Base-by-base conservation (phyloP, 768 basidiomycete genomes). In the Mrakia frigida region DNA sequence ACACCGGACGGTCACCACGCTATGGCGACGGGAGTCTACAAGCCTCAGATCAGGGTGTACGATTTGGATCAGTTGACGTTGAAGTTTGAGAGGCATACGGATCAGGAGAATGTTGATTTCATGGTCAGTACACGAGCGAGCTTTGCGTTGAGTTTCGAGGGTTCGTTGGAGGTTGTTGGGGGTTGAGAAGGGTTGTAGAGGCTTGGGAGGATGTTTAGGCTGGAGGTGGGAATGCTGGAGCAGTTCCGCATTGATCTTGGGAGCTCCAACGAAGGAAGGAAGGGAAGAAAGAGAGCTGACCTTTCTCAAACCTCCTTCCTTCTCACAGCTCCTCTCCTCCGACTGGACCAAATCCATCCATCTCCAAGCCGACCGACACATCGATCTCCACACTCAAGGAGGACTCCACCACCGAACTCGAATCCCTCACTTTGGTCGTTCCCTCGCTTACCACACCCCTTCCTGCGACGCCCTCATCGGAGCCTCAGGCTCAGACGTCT, bases 301-400 rank as follows among this genome's bases (percentile, higher is more conserved):
- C 50, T 37, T 60, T 60, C 5, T 39, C 70, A 71, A 5, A 14
- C 21, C 65, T 65, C 63, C 31, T 28, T 65, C 31, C n/a, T 31
- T 21, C 31, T 9, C 71, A 0, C 83, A 97, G 94, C 90, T 93
- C 80, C 87, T 98, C 11, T 98, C 95, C 1, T 92, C 95, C 81
- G 96, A 98, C 86, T 98, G 96, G 96, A 98, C 96, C 10, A 98
- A 98, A 83, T 90, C 92, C n/a, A 87, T 98, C 78, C 94, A 97
- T 82, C 87, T 99, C 2, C 97, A 98, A 87, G 90, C 91, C 70
- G 94, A 98, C 85, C 90, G 97, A n/a, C 92, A 92, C 6, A 83
- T 99, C 74, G 93, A 94, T 81, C 86, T 99, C 7, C 97, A 99
- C 82, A 96, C 93, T 0, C 97, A 98, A 82, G 89, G 92, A 65